Conservation (phyloP, 2,329 filamentous ascomycete species). For the Pyricularia grisea region DNA sequence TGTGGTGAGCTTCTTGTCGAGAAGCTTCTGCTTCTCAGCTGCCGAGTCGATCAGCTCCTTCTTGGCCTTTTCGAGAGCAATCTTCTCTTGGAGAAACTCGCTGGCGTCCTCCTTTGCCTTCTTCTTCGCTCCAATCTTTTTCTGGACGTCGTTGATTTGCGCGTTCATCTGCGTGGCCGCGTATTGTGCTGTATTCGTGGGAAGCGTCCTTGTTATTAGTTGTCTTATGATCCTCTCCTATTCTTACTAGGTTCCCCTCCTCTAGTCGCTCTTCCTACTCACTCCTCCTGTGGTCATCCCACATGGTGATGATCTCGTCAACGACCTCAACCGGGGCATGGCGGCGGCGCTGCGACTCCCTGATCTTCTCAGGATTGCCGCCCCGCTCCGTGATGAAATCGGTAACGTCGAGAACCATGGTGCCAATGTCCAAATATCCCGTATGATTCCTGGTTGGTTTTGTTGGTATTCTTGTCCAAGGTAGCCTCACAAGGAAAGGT, state of each 20-base stretch:
- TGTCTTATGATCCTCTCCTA: background rate
- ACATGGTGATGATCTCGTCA: constrained; percentile 82
- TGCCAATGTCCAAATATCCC: background rate
- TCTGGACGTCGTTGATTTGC: constrained; percentile 80
- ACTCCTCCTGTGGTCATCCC: constrained; percentile 71
- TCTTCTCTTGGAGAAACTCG: constrained; percentile 15
- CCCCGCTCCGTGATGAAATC: constrained; percentile 82
- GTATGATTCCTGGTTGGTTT: background rate
- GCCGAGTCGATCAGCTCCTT: constrained; percentile 69
- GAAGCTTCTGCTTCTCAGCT: constrained; percentile 60
- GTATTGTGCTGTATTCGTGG: background rate
- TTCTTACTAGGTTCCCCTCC: background rate
- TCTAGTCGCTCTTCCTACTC: background rate
- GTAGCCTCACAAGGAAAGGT: background rate
- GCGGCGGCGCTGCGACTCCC: constrained; percentile 77
- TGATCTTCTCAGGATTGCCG: constrained; percentile 84
- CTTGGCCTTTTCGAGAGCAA: constrained; percentile 70
- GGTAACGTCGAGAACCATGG: constrained; percentile 60
- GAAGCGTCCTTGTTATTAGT: background rate
- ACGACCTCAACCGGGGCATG: constrained; percentile 74
- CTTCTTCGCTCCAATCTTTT: constrained; percentile 85
- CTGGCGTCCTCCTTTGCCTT: constrained; percentile 79
- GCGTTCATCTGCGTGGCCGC: constrained; percentile 64
- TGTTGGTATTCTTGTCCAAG: background rate
- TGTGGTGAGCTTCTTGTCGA: constrained; percentile 70